Conservation (phyloP, 371 early-diverging fungal genomes). For the Mortierella sp. region DNA sequence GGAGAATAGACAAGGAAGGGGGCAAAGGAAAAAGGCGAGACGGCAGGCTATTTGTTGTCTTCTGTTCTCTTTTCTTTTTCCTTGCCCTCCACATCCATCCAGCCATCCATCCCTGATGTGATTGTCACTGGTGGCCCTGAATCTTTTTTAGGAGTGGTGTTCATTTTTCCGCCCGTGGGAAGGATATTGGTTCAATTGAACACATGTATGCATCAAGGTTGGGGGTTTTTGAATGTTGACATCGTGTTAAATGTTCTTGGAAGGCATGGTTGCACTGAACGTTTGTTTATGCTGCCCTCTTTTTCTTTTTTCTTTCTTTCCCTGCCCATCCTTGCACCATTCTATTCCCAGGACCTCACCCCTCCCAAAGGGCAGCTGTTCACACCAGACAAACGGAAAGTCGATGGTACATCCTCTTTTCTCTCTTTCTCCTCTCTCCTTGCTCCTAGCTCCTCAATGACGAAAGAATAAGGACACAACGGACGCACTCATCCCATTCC, state of each 20-base stretch:
- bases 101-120: neutral
- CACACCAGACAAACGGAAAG: neutral
- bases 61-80: neutral
- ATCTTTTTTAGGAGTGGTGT: neutral
- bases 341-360: neutral
- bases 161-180: constrained; percentile 1
- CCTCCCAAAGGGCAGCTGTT: neutral
- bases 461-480: neutral
- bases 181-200: neutral
- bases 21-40: neutral
- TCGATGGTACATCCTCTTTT: neutral
- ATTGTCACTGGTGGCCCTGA: too few species aligned
- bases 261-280: constrained; percentile 6
- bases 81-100: neutral
- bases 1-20: neutral
- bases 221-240: neutral
- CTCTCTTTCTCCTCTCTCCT: neutral
- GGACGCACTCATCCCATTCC: neutral
- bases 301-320: neutral
- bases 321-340: neutral
- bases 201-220: neutral
- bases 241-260: neutral
- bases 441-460: neutral
- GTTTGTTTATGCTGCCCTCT: neutral
- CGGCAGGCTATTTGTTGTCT: neutral